Evolutionary conservation across 106 monocot genomes (phyloP).

Genomic region (Iris macrosiphon): DNA sequence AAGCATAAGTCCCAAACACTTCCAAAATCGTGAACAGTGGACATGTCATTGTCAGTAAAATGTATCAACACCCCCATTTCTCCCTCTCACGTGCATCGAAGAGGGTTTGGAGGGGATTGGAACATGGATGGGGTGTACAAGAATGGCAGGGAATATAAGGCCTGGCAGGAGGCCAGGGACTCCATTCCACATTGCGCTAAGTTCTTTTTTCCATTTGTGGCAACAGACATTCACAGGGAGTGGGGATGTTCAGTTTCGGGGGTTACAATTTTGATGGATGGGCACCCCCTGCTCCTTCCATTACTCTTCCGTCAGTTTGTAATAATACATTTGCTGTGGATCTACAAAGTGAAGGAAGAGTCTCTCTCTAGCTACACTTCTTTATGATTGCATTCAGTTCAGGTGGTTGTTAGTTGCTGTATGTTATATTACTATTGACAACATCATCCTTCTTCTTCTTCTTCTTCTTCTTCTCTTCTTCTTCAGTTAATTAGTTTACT

Average conservation of each 20-base stretch:
- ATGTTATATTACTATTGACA: no score
- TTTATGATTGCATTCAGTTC: no score
- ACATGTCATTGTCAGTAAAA: no score
- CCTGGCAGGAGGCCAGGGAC: conserved; percentile 15
- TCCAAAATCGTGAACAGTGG: no score
- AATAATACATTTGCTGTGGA: background rate
- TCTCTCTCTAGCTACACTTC: no score
- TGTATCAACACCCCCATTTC: no score
- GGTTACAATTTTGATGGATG: conserved; percentile 41
- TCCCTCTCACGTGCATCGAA: conserved; percentile 10
- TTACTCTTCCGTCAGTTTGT: conserved; percentile 24
- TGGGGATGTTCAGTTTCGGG: conserved; percentile 70
- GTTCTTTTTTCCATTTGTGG: conserved; percentile 16
- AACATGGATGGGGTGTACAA: conserved; percentile 1
- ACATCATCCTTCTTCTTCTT: no score
- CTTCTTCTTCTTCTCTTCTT: no score
- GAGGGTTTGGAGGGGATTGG: background rate
- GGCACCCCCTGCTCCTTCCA: conserved; percentile 25
- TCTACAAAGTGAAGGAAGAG: background rate
- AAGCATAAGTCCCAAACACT: no score
- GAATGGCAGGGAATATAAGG: conserved; percentile 23
- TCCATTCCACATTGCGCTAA: conserved; percentile 38
- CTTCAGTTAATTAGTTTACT: no score
- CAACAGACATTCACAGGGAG: conserved; percentile 33
- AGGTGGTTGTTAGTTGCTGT: no score